Conservation (phyloP, 257 asterid species). For the Solanum acaule region DNA sequence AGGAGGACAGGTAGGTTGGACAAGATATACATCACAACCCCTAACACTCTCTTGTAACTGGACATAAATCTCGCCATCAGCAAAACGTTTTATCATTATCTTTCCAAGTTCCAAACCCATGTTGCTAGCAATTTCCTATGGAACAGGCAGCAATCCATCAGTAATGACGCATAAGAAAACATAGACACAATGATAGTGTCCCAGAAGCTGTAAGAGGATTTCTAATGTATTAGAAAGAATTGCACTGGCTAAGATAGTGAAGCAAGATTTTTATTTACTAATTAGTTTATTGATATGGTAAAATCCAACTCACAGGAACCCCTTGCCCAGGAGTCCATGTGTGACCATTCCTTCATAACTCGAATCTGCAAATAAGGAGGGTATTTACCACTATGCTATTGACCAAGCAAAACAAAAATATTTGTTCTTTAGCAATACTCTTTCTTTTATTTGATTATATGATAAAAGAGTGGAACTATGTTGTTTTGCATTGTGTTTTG, state of each 20-base stretch:
- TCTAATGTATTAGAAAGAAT: background rate
- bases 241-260: background rate
- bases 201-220: background rate
- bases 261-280: background rate
- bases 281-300: background rate
- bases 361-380: background rate
- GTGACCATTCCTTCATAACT: background rate
- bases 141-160: conserved; percentile 1
- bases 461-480: background rate
- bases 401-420: background rate
- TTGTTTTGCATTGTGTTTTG: background rate
- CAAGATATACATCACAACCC: conserved; percentile 77
- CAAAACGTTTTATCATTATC: conserved; percentile 57
- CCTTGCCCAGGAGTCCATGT: background rate
- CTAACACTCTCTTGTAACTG: conserved; percentile 94
- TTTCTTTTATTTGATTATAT: background rate
- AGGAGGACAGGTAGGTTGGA: conserved; percentile 85
- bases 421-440: background rate
- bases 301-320: background rate
- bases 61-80: conserved; percentile 90
- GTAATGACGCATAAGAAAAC: background rate
- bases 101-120: conserved; percentile 84
- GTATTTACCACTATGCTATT: background rate
- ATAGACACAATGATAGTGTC: background rate
- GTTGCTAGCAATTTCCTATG: conserved; percentile 84